Evolutionary conservation across 495 filamentous ascomycete species (phyloP).

Genomic region (Parathielavia hyrcaniae): DNA sequence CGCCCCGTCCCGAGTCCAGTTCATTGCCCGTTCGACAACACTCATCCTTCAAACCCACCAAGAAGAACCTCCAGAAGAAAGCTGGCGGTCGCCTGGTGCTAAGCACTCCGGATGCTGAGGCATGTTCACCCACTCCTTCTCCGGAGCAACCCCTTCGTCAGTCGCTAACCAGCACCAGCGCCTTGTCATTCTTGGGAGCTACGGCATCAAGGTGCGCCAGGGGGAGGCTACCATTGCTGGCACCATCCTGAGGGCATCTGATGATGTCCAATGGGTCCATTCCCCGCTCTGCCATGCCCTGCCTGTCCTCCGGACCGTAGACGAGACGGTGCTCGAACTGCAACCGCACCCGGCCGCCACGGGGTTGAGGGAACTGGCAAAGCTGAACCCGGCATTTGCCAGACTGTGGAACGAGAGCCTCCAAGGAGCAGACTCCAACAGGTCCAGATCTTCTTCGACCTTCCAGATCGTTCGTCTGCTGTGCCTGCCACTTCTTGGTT

Average conservation of each 20-base stretch:
- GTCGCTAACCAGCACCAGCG: conserved; percentile 40
- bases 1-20: not conserved
- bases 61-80: conserved; percentile 37
- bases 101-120: conserved; percentile 43
- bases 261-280: conserved; percentile 54
- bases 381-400: conserved; percentile 62
- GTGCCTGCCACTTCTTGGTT: not conserved
- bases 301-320: conserved; percentile 58
- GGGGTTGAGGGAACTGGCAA: conserved; percentile 52
- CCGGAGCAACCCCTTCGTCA: no score
- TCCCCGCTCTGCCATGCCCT: conserved; percentile 72
- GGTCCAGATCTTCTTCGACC: conserved; percentile 19
- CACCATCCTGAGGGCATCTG: conserved; percentile 52
- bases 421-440: not conserved
- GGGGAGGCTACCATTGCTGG: conserved; percentile 61
- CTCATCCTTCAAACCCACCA: conserved; percentile 42
- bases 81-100: conserved; percentile 34
- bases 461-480: conserved; percentile 37
- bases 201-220: conserved; percentile 58
- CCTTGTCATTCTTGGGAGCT: conserved; percentile 64
- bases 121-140: conserved; percentile 17
- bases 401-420: conserved; percentile 62
- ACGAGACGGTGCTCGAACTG: conserved; percentile 47
- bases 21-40: conserved; percentile 17
- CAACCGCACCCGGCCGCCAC: conserved; percentile 45